Conservation (phyloP, 2,329 filamentous ascomycete genomes). For the Pyricularia grisea region DNA sequence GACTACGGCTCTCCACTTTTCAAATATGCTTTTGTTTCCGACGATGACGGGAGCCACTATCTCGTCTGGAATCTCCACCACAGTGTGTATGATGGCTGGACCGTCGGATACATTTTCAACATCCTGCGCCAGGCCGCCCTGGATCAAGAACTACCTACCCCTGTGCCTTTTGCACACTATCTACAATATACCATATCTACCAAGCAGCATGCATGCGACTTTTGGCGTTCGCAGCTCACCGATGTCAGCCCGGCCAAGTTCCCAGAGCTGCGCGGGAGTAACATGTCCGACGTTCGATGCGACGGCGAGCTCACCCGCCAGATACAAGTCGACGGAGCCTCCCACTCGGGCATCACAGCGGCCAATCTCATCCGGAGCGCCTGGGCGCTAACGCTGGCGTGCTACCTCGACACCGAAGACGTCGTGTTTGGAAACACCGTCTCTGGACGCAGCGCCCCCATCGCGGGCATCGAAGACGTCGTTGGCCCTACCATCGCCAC, state of each 20-base stretch:
- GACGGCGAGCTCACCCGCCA: background rate
- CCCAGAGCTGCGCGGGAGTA: background rate
- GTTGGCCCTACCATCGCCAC: slow-evolving; percentile 21
- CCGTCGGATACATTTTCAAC: slow-evolving; percentile 25
- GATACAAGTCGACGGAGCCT: background rate
- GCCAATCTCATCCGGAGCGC: background rate
- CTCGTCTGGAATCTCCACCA: slow-evolving; percentile 47
- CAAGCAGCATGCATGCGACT: background rate
- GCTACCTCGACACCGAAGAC: background rate
- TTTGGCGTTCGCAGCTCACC: background rate
- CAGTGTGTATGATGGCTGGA: slow-evolving; percentile 48
- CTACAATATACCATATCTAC: background rate
- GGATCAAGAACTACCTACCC: background rate
- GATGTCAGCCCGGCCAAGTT: background rate
- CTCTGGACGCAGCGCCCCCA: slow-evolving; percentile 17
- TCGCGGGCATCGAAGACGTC: slow-evolving; percentile 16
- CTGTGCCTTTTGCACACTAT: background rate
- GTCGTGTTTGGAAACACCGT: slow-evolving; percentile 17
- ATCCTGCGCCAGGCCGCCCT: background rate
- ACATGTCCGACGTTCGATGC: background rate
- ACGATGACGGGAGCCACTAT: slow-evolving; percentile 21
- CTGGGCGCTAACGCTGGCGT: background rate
- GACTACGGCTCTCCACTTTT: background rate
- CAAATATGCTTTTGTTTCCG: slow-evolving; percentile 28
- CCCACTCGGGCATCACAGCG: background rate